Evolutionary conservation across 2,329 filamentous ascomycete genomes (phyloP).

Genomic region (Microdochium nivale): DNA sequence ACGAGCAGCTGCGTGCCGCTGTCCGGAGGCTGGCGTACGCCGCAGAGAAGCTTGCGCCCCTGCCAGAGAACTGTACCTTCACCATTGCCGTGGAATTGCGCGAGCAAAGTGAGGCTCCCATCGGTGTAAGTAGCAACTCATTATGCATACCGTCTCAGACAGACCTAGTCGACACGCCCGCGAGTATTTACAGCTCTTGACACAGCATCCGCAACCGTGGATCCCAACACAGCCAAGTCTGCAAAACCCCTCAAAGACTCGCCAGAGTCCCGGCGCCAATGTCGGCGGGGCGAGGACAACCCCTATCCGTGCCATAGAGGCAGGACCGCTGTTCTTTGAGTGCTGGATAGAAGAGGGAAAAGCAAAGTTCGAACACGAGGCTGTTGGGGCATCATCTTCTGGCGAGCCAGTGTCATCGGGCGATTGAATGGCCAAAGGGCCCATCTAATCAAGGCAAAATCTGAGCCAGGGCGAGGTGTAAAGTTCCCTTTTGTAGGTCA

Average conservation of each 20-base stretch:
- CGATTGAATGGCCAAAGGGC: neutral
- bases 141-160: too few species aligned
- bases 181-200: neutral
- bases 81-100: conserved; percentile 68
- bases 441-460: too few species aligned
- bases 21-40: conserved; percentile 54
- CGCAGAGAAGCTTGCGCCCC: conserved; percentile 42
- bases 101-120: conserved; percentile 48
- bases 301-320: conserved; percentile 43
- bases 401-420: neutral
- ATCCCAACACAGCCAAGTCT: conserved; percentile 44
- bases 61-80: conserved; percentile 63
- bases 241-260: conserved; percentile 27
- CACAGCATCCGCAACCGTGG: conserved; percentile 51
- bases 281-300: conserved; percentile 32
- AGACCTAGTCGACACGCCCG: too few species aligned
- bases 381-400: neutral
- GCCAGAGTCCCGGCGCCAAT: conserved; percentile 20
- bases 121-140: conserved; percentile 37
- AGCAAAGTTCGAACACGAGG: conserved; percentile 21
- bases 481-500: too few species aligned
- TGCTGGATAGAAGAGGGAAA: conserved; percentile 55
- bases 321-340: conserved; percentile 56
- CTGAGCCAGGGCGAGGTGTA: too few species aligned
- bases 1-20: conserved; percentile 64